Evolutionary conservation across 2,329 filamentous ascomycete species (phyloP).

Genomic region (Aspergillus caelatus): DNA sequence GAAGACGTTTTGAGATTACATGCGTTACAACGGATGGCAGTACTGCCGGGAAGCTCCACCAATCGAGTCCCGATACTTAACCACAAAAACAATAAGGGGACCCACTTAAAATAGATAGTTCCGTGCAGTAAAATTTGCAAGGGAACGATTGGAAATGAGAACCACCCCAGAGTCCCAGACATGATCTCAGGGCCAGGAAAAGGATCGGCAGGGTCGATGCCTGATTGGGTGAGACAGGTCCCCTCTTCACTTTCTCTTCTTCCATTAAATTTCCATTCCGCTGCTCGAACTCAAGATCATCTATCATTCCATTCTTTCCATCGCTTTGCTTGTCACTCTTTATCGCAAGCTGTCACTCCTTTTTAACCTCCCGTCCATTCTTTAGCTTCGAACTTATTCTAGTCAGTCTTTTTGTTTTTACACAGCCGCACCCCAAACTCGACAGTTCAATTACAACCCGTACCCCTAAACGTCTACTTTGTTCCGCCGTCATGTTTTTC

Average conservation of each 20-base stretch:
- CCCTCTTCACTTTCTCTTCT: slow-evolving; percentile 9
- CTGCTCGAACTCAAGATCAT: slow-evolving; percentile 2
- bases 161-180: slow-evolving; percentile 1
- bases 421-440: slow-evolving; percentile 17
- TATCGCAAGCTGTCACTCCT: background rate
- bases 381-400: slow-evolving; percentile 1
- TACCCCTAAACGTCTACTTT: slow-evolving; percentile 8
- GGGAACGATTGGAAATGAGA: background rate
- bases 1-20: background rate
- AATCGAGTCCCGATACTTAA: background rate
- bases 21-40: background rate
- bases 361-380: background rate
- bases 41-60: background rate
- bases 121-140: slow-evolving; percentile 6
- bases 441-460: background rate
- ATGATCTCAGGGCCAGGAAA: background rate
- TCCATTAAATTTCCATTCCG: slow-evolving; percentile 20
- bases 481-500: slow-evolving; percentile 45
- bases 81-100: background rate
- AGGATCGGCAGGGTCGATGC: slow-evolving; percentile 11
- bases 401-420: slow-evolving; percentile 20
- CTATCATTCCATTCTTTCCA: slow-evolving; percentile 1
- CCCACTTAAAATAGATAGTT: background rate
- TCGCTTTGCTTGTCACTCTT: slow-evolving; percentile 9
- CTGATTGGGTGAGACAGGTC: slow-evolving; percentile 9